Evolutionary conservation across 2,329 filamentous ascomycete genomes (phyloP).

Genomic region (Aspergillus quadrilineatus): DNA sequence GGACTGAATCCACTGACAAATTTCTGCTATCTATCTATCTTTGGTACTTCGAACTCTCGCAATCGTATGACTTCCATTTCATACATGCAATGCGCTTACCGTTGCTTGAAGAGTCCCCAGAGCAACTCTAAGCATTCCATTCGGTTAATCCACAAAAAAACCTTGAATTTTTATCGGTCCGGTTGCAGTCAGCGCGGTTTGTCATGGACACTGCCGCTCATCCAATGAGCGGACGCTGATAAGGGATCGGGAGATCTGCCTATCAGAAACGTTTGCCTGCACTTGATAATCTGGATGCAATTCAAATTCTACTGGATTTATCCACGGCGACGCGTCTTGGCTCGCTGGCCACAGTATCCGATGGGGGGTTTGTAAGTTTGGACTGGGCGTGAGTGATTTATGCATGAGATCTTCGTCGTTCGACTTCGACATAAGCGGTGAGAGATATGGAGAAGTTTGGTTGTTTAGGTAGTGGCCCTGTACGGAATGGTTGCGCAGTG

Average conservation of each 20-base stretch:
- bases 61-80: background rate
- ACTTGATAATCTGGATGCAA: background rate
- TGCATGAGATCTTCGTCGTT: background rate
- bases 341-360: background rate
- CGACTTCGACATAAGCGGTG: background rate
- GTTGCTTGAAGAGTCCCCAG: background rate
- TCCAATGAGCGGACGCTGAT: constrained; percentile 31
- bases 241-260: constrained; percentile 22
- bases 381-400: background rate
- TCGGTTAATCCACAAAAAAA: background rate
- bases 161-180: constrained; percentile 10
- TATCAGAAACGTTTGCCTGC: background rate
- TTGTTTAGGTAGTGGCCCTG: too few relatives aligned
- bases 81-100: background rate
- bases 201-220: constrained; percentile 23
- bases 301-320: background rate
- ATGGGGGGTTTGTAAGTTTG: background rate
- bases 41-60: background rate
- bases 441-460: background rate
- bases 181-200: constrained; percentile 34
- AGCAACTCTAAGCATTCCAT: background rate
- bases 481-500: background rate
- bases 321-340: background rate
- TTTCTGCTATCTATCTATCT: background rate
- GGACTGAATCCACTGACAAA: background rate